phyloP scores from a whole-genome alignment of 2,329 filamentous ascomycete genomes.

The Ophiostoma ulmi region DNA sequence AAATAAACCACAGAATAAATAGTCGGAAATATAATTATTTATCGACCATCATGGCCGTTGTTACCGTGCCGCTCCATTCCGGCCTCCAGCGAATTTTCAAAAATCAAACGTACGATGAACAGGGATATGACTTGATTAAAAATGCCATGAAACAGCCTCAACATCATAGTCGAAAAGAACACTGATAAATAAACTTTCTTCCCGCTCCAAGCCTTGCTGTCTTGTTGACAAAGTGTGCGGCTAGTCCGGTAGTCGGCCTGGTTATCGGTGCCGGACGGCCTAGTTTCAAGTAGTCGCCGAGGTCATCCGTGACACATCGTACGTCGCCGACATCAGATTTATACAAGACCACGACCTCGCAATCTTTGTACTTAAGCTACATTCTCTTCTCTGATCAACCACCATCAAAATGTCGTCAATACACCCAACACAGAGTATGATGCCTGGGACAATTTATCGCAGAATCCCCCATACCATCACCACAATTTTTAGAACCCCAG shows the following conservation, averaged over 20 bases:
- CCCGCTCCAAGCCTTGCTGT: background rate
- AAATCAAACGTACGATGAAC: background rate
- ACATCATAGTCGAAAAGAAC: background rate
- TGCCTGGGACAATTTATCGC: background rate
- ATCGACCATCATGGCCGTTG: background rate
- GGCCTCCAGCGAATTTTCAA: background rate
- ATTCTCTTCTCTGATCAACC: background rate
- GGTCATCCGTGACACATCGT: background rate
- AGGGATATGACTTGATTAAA: background rate
- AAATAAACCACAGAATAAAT: background rate
- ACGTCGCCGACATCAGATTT: constrained; percentile 1
- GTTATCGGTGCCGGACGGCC: constrained; percentile 1
- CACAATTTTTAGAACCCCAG: background rate
- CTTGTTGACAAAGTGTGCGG: background rate
- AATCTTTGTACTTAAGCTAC: background rate
- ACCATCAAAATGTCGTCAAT: background rate
- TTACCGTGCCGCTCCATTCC: background rate
- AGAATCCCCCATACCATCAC: background rate
- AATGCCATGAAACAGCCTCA: background rate
- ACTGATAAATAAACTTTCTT: background rate
- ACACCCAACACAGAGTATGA: background rate
- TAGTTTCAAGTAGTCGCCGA: constrained; percentile 12
- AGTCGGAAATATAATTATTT: background rate
- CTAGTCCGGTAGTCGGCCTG: constrained; percentile 14
- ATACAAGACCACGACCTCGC: constrained; percentile 5